phyloP scores from a whole-genome alignment of 1,139 yeast species.

The Yamadazyma taylorii region DNA sequence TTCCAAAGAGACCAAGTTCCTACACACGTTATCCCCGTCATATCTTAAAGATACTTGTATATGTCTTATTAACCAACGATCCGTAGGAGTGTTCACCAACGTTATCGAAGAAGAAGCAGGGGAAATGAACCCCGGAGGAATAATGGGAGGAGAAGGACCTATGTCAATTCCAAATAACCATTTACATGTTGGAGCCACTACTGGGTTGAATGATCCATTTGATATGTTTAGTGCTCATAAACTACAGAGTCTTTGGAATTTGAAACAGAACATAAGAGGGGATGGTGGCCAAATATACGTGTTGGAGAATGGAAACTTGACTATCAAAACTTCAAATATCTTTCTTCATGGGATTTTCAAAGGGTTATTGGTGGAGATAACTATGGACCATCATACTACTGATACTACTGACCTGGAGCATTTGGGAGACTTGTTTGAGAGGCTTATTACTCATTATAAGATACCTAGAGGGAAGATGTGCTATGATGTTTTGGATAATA shows the following conservation, averaged over 20 bases:
- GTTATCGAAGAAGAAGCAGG: constrained; percentile 37
- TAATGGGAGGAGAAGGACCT: constrained; percentile 18
- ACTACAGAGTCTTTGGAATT: constrained; percentile 70
- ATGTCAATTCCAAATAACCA: constrained; percentile 38
- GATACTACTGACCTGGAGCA: constrained; percentile 14
- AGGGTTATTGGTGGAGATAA: constrained; percentile 66
- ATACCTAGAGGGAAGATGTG: constrained; percentile 45
- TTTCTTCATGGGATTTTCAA: constrained; percentile 73
- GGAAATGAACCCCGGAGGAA: constrained; percentile 16
- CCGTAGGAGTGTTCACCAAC: constrained; percentile 46
- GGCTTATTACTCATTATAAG: constrained; percentile 35
- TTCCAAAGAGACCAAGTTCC: constrained; percentile 46
- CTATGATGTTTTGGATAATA: constrained; percentile 30
- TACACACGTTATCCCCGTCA: constrained; percentile 59
- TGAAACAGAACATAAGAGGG: constrained; percentile 71
- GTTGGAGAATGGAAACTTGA: constrained; percentile 46
- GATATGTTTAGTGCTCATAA: constrained; percentile 53
- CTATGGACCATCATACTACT: constrained; percentile 23
- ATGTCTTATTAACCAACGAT: constrained; percentile 51
- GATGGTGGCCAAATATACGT: constrained; percentile 72
- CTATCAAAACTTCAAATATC: constrained; percentile 65
- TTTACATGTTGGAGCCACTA: constrained; percentile 46
- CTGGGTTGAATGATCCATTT: constrained; percentile 50
- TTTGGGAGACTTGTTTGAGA: constrained; percentile 24
- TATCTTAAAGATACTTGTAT: constrained; percentile 53